Base-by-base conservation (phyloP, 306 rosid genomes). In the Trifolium repens region DNA sequence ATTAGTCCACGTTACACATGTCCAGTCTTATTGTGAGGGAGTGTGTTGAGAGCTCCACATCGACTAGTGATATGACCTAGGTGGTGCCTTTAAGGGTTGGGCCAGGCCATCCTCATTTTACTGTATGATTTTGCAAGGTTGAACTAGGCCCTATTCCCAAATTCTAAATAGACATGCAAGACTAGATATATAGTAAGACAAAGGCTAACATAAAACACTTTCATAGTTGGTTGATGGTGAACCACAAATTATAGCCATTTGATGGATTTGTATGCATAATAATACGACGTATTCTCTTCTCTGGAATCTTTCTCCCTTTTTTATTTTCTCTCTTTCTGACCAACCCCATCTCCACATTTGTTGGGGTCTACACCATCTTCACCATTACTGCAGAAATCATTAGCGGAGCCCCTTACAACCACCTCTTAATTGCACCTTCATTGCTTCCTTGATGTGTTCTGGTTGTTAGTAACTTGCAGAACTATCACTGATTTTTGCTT, bases 131-230 rank as follows among this genome's bases (percentile, higher is more conserved):
- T 59, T 27, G 39, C 40, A 54, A 9, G 39, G 37, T 13, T 59
- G 17, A 59, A 37, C 39, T 26, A 26, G 64, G 37, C 15, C 13
- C 35, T 27, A 58, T 5, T 9, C 39, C 64, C 9, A 27, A 58
- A 58, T 12, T 58, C 37, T 39, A 15, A 30, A 10, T 37, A 47
- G 40, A 44, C 57, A 67, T 34, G 9, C 63, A 70, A 70, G 63
- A 16, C 49, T 49, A 69, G 27, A 69, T 49, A 59, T 9, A 59
- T 59, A 59, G 40, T 59, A 27, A 27, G 66, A 17, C 40, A 13
- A 30, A 30, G 66, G 17, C 39, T 59, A 59, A 59, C 66, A 6
- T 27, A 30, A 59, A 27, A 9, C 39, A 5, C 40, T 5, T 27
- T 59, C 17, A 59, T 59, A 27, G 66, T 11, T 27, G 17, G 39